phyloP scores from a whole-genome alignment of 495 filamentous ascomycete genomes.

The Cryomyces antarcticus region DNA sequence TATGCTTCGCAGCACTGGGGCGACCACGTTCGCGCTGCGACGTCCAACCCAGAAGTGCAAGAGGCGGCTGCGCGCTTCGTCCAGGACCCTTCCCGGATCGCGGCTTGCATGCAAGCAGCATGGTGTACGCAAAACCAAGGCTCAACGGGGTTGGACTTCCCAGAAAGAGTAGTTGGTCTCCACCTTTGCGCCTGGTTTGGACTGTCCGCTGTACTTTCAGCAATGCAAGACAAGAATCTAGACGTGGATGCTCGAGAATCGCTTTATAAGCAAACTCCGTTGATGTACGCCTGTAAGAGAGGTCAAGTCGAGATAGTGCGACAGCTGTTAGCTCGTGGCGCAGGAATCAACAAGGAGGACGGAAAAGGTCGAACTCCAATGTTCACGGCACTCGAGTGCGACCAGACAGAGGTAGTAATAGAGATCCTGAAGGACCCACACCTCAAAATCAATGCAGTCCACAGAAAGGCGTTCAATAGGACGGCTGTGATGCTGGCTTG shows the following conservation, averaged over 20 bases:
- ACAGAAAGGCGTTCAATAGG: background rate
- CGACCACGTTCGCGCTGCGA: background rate
- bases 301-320: background rate
- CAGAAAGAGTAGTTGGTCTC: background rate
- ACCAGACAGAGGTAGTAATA: background rate
- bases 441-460: background rate
- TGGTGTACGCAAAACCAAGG: too few species aligned
- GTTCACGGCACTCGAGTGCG: background rate
- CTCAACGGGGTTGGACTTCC: too few species aligned
- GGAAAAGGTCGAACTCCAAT: background rate
- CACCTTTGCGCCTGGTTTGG: conserved; percentile 1
- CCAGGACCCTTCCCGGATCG: too few species aligned
- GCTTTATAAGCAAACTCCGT: background rate
- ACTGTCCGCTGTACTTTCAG: background rate
- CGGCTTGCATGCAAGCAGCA: too few species aligned
- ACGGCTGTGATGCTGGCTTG: background rate
- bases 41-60: too few species aligned
- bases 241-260: background rate
- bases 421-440: background rate
- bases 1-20: conserved; percentile 4
- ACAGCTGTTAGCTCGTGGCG: background rate
- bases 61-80: too few species aligned
- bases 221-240: background rate
- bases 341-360: background rate
- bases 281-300: background rate